Evolutionary conservation across 306 rosid genomes (phyloP), one percentile per base, ranked within the genome.

Genomic region (Gleditsia sinensis): DNA sequence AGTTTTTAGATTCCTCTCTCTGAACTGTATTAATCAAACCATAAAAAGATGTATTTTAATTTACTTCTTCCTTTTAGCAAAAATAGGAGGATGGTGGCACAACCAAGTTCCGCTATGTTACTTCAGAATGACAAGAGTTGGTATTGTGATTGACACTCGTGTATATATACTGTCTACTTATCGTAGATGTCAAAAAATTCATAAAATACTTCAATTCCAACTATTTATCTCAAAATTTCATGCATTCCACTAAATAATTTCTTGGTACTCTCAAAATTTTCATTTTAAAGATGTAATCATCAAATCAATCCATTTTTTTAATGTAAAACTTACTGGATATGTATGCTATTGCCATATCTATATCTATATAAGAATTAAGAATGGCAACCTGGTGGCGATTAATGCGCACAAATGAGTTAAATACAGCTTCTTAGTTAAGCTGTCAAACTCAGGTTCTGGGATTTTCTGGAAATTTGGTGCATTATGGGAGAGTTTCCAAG

Each of bases 1-100:
- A 43, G 10, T 12, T 50, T 63, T 72, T 65, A 36, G 61, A 69
- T 43, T 53, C 66, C 36, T 50, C 77, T 69, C 49, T 24, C 23
- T 37, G 9, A 39, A 13, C 7, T 56, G 50, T 65, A 66, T 6
- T 23, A 28, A 27, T 50, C 72, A 34, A 70, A 23, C 58, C 37
- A 30, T 70, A 42, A 42, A 11, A 4, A 11, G 17, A 42, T 42
- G 48, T 42, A 42, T 5, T 42, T 13, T 62, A n/a, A 49, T 48
- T 46, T 61, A 10, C 46, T 74, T 62, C 51, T 62, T 49, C 63
- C 10, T 45, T 7, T 0, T 20, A 21, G 67, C 67, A 21, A 30
- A 67, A 76, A 5, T 55, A 20, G 19, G 1, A 55, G 20, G 39
- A 30, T 25, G n/a, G n/a, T n/a, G n/a, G n/a, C n/a, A n/a, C n/a